Percentiles rank a stretch among this genome's conserved stretches.
Evolutionary conservation across 192 early-diverging fungal genomes (phyloP).

Genomic region (Dispira parvispora): DNA sequence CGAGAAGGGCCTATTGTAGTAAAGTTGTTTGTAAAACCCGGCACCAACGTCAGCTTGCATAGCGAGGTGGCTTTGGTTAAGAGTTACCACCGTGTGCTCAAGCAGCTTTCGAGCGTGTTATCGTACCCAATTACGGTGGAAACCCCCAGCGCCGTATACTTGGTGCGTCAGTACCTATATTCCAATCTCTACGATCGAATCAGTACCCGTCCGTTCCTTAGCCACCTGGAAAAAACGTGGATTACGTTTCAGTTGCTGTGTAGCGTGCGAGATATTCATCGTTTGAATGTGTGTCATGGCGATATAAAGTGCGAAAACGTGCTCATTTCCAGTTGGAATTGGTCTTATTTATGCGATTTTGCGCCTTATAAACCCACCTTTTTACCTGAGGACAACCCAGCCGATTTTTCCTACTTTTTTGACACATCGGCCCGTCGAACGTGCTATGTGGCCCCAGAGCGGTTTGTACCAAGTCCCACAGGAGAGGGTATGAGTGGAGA

Average conservation of each 20-base stretch:
- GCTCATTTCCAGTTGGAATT: conserved; percentile 88
- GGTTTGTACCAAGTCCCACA: conserved; percentile 42
- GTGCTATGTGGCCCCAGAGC: conserved; percentile 91
- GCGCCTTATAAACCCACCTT: conserved; percentile 83
- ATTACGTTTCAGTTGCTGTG: conserved; percentile 77
- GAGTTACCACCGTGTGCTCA: conserved; percentile 25
- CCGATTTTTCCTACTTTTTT: conserved; percentile 93
- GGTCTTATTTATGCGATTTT: conserved; percentile 82
- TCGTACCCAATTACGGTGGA: conserved; percentile 65
- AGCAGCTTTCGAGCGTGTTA: conserved; percentile 59
- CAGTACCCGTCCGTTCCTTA: conserved; percentile 87
- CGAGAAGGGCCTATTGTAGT: conserved; percentile 70
- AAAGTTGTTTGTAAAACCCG: conserved; percentile 86
- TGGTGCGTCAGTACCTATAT: conserved; percentile 76
- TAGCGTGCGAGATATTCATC: conserved; percentile 64
- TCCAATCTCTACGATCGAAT: conserved; percentile 94
- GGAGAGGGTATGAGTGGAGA: no score
- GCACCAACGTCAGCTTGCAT: conserved; percentile 24
- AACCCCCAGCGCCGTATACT: conserved; percentile 77
- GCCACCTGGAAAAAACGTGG: conserved; percentile 79
- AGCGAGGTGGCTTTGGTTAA: conserved; percentile 18
- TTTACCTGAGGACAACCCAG: conserved; percentile 89
- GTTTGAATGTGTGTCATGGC: conserved; percentile 62
- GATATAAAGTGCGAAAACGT: conserved; percentile 96
- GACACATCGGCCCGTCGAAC: conserved; percentile 75